Base-by-base conservation (phyloP, 2,329 filamentous ascomycete genomes). In the Aspergillus thermomutatus region DNA sequence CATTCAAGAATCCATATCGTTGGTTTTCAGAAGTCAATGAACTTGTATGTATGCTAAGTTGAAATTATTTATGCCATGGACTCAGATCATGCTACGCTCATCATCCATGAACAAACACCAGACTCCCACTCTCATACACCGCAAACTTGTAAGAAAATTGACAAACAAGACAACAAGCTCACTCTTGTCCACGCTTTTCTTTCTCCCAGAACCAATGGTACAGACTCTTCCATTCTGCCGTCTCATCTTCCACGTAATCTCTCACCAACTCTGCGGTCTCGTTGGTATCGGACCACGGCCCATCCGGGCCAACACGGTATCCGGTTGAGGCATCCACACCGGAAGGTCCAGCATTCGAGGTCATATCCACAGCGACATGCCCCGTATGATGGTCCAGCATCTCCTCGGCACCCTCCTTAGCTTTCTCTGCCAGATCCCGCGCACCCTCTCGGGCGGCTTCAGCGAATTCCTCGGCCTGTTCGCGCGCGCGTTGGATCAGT, bases 241-340 rank as follows among this genome's bases (percentile, higher is more conserved):
- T 68, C 41, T 75, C 75, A 56, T 78, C 76, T 50, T 78, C 75
- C 27, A 79, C 74, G 62, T 78, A 79, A 55, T 79, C 77, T 2
- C 69, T 71, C 17, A 79, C 75, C 61, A 79, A 66, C 58, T 78
- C 75, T 7, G 76, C 76, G 31, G 75, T 75, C 58, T 77, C 77
- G 57, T 78, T 74, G 4, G 72, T 64, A 10, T 69, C 69, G 50
- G 53, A 41, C 14, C 62, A 41, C 23, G 56, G 54, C 53, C 57
- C 49, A 52, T 60, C 37, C 40, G 60, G 55, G 37, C 59, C 60
- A 17, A 58, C 49, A n/a, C 58, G 41, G 11, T 46, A 46, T 46
- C 50, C 26, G 9, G 50, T 25, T 25, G 58, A 7, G 34, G 37
- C 49, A 40, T 61, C 54, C 21, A 58, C 48, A 21, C 55, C 53